Conservation (phyloP, 768 basidiomycete genomes). For the Podaxis pistillaris region DNA sequence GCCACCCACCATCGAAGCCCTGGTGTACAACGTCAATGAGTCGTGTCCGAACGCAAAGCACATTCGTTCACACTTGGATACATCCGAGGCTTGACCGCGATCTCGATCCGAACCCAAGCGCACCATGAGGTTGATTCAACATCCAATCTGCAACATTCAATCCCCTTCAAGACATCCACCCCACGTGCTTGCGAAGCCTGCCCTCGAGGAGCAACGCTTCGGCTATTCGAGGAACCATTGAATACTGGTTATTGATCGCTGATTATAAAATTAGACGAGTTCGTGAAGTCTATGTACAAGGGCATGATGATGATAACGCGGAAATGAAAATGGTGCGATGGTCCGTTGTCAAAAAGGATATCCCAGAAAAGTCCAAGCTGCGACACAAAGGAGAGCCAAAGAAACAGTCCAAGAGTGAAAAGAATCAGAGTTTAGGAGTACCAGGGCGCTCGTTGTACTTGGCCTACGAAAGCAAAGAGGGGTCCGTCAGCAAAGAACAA, state of each 20-base stretch:
- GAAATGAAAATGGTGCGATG: neutral
- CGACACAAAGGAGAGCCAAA: neutral
- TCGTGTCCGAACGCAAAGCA: no score
- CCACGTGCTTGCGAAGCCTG: constrained; percentile 2
- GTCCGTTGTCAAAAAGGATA: neutral
- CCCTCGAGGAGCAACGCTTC: neutral
- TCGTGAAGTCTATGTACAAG: constrained; percentile 9
- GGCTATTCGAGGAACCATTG: neutral
- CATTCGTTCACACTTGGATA: no score
- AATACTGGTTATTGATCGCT: neutral
- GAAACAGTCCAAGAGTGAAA: neutral
- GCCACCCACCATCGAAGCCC: no score
- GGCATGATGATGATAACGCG: neutral
- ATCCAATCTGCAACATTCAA: neutral
- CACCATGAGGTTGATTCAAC: no score
- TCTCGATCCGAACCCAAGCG: no score
- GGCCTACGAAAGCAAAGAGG: neutral
- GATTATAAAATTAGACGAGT: constrained; percentile 2
- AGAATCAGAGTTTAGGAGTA: constrained; percentile 10
- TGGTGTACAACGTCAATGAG: no score
- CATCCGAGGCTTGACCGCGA: no score
- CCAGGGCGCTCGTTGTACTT: constrained; percentile 12
- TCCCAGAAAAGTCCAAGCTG: neutral
- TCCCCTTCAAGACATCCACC: neutral
- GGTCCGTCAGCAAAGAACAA: constrained; percentile 3